Percentiles rank a stretch among this genome's conserved stretches.
These are phyloP conservation scores for Teunomyces cretensis DNA, from an alignment of 805 yeast genomes.

Conservation along the genomic window DNA sequence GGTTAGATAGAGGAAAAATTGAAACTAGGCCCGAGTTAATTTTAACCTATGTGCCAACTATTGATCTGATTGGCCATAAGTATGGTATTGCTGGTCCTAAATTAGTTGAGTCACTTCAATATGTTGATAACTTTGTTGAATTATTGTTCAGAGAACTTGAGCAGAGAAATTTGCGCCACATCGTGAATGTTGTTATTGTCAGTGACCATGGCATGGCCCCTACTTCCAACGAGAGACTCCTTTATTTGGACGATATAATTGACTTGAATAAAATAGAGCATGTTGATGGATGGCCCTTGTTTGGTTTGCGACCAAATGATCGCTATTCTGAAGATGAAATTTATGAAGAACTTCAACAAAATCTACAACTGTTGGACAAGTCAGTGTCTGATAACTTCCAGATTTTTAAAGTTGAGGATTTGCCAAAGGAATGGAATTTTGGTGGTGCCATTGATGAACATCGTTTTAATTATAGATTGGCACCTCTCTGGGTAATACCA, in stretches of 20 bases:
- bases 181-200: conserved; percentile 74
- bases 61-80: conserved; percentile 76
- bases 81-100: conserved; percentile 66
- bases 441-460: conserved; percentile 40
- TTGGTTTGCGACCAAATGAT: conserved; percentile 63
- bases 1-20: conserved; percentile 61
- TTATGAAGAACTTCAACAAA: conserved; percentile 39
- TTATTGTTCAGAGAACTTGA: conserved; percentile 47
- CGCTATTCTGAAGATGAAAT: conserved; percentile 44
- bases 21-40: conserved; percentile 69
- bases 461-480: conserved; percentile 59
- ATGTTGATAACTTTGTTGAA: conserved; percentile 67
- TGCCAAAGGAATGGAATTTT: conserved; percentile 55
- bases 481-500: conserved; percentile 86
- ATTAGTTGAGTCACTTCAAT: conserved; percentile 50
- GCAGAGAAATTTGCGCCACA: conserved; percentile 55
- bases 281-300: conserved; percentile 84
- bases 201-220: conserved; percentile 97
- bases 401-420: conserved; percentile 54
- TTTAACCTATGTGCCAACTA: conserved; percentile 74
- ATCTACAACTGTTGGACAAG: conserved; percentile 22
- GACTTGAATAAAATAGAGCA: conserved; percentile 55
- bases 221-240: conserved; percentile 64
- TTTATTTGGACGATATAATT: conserved; percentile 72
- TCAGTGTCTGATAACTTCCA: conserved; percentile 32